Evolutionary conservation across 768 basidiomycete species (phyloP).

Genomic region (Termitomyces sp.): DNA sequence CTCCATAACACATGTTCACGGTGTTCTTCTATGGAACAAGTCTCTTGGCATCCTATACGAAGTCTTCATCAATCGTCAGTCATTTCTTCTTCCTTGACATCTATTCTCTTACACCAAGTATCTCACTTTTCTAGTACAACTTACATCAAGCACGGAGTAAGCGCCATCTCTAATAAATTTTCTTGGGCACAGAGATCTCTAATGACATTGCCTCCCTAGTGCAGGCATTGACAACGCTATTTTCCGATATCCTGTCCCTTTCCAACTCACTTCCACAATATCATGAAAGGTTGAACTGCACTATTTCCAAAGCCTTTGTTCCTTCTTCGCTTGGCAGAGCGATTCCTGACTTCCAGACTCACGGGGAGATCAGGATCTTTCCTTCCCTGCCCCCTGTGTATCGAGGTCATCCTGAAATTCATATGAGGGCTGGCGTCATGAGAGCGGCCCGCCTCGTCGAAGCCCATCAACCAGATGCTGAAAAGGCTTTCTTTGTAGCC

Average conservation of each 20-base stretch:
- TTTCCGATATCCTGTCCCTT: slow-evolving; percentile 26
- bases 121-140: slow-evolving; percentile 43
- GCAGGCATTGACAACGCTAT: slow-evolving; percentile 36
- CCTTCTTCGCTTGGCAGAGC: slow-evolving; percentile 50
- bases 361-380: slow-evolving; percentile 40
- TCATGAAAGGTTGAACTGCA: slow-evolving; percentile 48
- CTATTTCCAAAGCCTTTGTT: slow-evolving; percentile 25
- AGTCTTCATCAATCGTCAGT: not conserved
- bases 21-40: slow-evolving; percentile 44
- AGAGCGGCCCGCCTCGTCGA: slow-evolving; percentile 49
- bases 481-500: slow-evolving; percentile 94
- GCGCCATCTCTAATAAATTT: slow-evolving; percentile 54
- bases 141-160: slow-evolving; percentile 69
- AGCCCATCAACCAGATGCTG: slow-evolving; percentile 66
- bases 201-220: slow-evolving; percentile 23
- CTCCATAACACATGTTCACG: slow-evolving; percentile 14
- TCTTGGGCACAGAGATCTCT: slow-evolving; percentile 20
- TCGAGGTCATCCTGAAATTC: slow-evolving; percentile 66
- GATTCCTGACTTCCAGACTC: slow-evolving; percentile 15
- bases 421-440: slow-evolving; percentile 73
- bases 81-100: too few species aligned
- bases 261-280: slow-evolving; percentile 16
- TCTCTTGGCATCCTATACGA: slow-evolving; percentile 56
- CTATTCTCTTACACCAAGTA: slow-evolving; percentile 5
- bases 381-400: slow-evolving; percentile 62